Conservation (phyloP, 768 basidiomycete genomes). For the Rhodosporidiobolus odoratus region DNA sequence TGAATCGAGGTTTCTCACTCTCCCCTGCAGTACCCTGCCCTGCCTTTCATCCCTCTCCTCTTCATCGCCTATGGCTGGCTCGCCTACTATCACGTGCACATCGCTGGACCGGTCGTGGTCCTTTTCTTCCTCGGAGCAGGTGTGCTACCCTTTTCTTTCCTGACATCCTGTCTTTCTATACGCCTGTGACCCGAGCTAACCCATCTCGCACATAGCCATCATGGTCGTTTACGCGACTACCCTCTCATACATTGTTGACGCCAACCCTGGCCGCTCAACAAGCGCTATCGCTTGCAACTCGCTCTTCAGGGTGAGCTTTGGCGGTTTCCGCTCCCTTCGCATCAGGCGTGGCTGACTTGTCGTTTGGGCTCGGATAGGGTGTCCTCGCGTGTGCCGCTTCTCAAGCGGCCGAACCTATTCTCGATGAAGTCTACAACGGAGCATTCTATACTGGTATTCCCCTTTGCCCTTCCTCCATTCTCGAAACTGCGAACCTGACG, state of each 20-base stretch:
- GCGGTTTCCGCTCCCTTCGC: constrained; percentile 59
- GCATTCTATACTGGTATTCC: constrained; percentile 21
- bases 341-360: background rate
- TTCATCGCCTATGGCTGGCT: constrained; percentile 73
- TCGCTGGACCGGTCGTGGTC: constrained; percentile 65
- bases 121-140: constrained; percentile 70
- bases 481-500: background rate
- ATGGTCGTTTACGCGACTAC: constrained; percentile 61
- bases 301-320: constrained; percentile 64
- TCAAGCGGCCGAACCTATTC: constrained; percentile 69
- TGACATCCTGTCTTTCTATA: background rate
- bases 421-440: constrained; percentile 49
- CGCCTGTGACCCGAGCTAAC: too few relatives aligned
- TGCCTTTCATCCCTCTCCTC: constrained; percentile 58
- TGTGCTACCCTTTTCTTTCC: constrained; percentile 51
- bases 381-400: constrained; percentile 51
- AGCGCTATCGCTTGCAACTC: constrained; percentile 69
- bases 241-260: constrained; percentile 78
- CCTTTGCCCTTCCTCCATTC: constrained; percentile 44
- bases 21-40: constrained; percentile 46
- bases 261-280: constrained; percentile 72
- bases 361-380: background rate
- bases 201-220: background rate
- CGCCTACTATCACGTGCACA: constrained; percentile 57
- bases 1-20: too few relatives aligned